Evolutionary conservation across 257 asterid species (phyloP).

Genomic region (Capsicum pubescens): DNA sequence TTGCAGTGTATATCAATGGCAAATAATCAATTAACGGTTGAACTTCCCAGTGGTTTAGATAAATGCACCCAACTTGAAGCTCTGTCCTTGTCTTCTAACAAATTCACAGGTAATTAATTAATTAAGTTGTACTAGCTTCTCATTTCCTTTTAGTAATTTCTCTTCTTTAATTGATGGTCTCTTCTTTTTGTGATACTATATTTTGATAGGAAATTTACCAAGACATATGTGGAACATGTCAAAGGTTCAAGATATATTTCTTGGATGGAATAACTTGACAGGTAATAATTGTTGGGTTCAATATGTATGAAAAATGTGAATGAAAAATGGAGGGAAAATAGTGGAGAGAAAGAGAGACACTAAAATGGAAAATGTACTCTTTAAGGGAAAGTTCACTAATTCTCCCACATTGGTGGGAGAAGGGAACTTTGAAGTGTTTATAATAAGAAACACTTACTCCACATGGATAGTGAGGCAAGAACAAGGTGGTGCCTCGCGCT

Average conservation of each 20-base stretch:
- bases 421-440: too few species aligned
- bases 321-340: too few species aligned
- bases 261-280: slow-evolving; percentile 27
- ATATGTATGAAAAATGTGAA: too few species aligned
- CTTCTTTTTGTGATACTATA: neutral
- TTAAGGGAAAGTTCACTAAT: too few species aligned
- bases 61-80: slow-evolving; percentile 25
- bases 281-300: neutral
- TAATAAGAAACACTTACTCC: too few species aligned
- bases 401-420: too few species aligned
- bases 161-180: neutral
- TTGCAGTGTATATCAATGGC: neutral
- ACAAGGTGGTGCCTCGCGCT: too few species aligned
- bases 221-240: slow-evolving; percentile 30
- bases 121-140: neutral
- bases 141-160: neutral
- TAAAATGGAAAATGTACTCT: too few species aligned
- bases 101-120: slow-evolving; percentile 31
- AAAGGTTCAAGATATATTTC: slow-evolving; percentile 29
- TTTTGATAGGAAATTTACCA: slow-evolving; percentile 32
- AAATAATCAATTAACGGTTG: neutral
- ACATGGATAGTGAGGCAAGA: too few species aligned
- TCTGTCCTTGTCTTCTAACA: slow-evolving; percentile 28
- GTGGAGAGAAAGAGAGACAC: too few species aligned
- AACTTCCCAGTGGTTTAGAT: slow-evolving; percentile 12